Evolutionary conservation across 371 early-diverging fungal genomes (phyloP).

Genomic region (Mucor piriformis): DNA sequence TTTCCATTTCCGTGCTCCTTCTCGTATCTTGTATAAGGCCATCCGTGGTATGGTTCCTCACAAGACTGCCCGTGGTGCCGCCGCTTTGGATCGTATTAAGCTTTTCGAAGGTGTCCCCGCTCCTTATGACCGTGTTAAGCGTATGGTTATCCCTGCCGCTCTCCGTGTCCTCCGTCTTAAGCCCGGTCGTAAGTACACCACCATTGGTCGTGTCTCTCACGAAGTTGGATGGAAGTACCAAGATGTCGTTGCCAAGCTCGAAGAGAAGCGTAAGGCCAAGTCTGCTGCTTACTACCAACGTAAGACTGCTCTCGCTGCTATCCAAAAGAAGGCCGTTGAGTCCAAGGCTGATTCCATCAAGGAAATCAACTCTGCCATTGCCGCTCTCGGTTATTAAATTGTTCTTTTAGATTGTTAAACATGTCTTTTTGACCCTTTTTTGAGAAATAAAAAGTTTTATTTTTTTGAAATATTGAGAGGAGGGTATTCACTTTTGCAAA

Average conservation of each 20-base stretch:
- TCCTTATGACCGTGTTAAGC: conserved; percentile 96
- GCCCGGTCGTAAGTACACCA: conserved; percentile 97
- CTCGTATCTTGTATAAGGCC: conserved; percentile 97
- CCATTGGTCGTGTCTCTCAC: conserved; percentile 90
- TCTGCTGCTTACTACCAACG: conserved; percentile 91
- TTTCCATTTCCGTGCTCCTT: conserved; percentile 99
- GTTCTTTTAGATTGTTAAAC: not conserved
- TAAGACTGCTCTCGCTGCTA: conserved; percentile 61
- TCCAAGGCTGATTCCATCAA: conserved; percentile 54
- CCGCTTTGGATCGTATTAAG: conserved; percentile 97
- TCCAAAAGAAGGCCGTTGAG: conserved; percentile 54
- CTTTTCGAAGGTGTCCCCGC: conserved; percentile 99
- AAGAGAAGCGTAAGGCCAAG: conserved; percentile 97
- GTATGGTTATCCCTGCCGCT: conserved; percentile 96
- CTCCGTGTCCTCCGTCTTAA: conserved; percentile 95
- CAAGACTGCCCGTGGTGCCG: conserved; percentile 98
- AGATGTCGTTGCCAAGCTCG: conserved; percentile 93
- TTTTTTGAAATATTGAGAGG: not conserved
- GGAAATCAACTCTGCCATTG: conserved; percentile 50
- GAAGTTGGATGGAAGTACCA: conserved; percentile 99
- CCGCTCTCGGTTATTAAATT: conserved; percentile 64
- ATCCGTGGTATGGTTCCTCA: conserved; percentile 99
- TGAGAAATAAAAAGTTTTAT: not conserved
- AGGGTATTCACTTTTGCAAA: not conserved
- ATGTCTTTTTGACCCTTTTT: not conserved